Base-by-base conservation (phyloP, 2,329 filamentous ascomycete genomes). In the Cladophialophora exuberans region DNA sequence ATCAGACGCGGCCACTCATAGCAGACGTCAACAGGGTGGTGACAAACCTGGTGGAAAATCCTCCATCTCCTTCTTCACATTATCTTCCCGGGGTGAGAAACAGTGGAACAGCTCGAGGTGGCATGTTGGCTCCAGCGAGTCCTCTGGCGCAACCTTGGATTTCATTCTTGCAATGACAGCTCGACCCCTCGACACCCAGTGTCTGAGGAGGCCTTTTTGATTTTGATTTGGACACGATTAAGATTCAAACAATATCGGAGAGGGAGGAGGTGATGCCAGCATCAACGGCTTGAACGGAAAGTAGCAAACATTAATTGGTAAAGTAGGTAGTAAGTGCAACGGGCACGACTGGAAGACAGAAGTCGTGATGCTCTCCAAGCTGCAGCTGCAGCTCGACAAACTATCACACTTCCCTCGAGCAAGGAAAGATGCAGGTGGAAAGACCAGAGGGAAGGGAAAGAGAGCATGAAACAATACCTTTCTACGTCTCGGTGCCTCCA, bases 61-160 rank as follows among this genome's bases (percentile, higher is more conserved):
- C 15, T 39, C 25, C 5, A 17, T 28, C 11, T 44, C 26, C 25
- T 23, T n/a, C 28, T 49, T 43, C n/a, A 38, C 47, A 5, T 47
- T 20, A 9, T 17, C 41, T 22, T 23, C 55, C 20, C 44, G 28
- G 7, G 57, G 33, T n/a, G 56, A 59, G 23, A 62, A 35, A 43
- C 57, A 62, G 7, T 59, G 55, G 46, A 62, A 57, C 17, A 59
- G 45, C 23, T 44, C 28, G 31, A 61, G 23, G 20, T 47, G 44
- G 26, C 60, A 61, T 23, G 52, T 46, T 28, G 57, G 56, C 59
- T 56, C 49, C 20, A 57, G 46, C 31, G 52, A 61, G 33, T 58
- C 57, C 43, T 59, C 56, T 11, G 45, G 33, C 17, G 47, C 38
- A 15, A 43, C 23, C 26, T 39, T 52, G 11, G 42, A 31, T 35